Percentiles rank a stretch among this genome's conserved stretches.
Conservation (phyloP, 768 basidiomycete genomes). For the Tricholomella constricta region DNA sequence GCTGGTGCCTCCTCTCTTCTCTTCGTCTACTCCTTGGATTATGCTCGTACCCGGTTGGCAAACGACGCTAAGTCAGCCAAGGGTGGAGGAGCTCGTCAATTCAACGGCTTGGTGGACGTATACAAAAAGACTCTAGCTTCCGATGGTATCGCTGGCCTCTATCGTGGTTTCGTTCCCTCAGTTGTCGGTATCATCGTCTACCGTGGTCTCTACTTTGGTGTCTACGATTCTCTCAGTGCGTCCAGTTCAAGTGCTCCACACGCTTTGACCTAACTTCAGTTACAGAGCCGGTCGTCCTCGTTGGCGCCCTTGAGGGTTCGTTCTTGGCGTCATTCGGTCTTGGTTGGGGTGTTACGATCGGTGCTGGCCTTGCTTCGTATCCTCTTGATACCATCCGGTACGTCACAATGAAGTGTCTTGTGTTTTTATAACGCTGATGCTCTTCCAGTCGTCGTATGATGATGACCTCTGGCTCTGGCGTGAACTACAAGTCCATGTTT, state of each 20-base stretch:
- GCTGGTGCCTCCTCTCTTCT: slow-evolving; percentile 98
- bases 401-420: slow-evolving; percentile 19
- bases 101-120: slow-evolving; percentile 97
- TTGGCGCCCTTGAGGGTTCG: slow-evolving; percentile 92
- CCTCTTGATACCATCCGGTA: slow-evolving; percentile 91
- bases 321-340: slow-evolving; percentile 97
- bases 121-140: slow-evolving; percentile 97
- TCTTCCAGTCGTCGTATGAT: slow-evolving; percentile 97
- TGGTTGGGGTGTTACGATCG: slow-evolving; percentile 99
- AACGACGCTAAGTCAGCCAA: slow-evolving; percentile 97
- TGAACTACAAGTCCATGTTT: slow-evolving; percentile 99
- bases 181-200: slow-evolving; percentile 99
- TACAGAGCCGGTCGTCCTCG: slow-evolving; percentile 93
- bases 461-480: slow-evolving; percentile 97
- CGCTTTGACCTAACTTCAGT: slow-evolving; percentile 16
- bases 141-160: slow-evolving; percentile 98
- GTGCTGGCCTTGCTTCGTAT: slow-evolving; percentile 98
- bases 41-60: slow-evolving; percentile 98
- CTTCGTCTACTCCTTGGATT: slow-evolving; percentile 99
- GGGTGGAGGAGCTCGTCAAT: slow-evolving; percentile 89
- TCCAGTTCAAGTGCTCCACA: slow-evolving; percentile 19
- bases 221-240: slow-evolving; percentile 91
- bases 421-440: not conserved
- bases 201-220: slow-evolving; percentile 99
- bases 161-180: slow-evolving; percentile 99